phyloP scores from a whole-genome alignment of 176 grass and related monocot species.

The Triticum dicoccoides region DNA sequence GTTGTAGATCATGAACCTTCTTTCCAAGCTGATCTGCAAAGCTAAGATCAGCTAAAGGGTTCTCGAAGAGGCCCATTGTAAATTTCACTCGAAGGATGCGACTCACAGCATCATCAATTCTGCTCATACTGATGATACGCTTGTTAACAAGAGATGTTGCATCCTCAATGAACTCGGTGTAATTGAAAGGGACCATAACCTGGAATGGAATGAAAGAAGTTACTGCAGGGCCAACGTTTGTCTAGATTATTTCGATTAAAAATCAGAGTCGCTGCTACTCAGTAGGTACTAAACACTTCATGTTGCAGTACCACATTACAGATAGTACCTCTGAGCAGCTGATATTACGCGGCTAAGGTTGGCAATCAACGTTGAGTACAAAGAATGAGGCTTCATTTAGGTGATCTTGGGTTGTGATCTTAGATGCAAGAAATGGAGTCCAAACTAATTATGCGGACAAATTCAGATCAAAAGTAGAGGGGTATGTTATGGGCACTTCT shows the following conservation, averaged over 20 bases:
- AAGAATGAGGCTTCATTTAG: background rate
- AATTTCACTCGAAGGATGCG: slow-evolving; percentile 96
- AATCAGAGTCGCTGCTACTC: background rate
- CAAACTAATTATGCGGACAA: background rate
- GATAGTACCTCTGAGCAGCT: slow-evolving; percentile 9
- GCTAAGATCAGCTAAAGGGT: slow-evolving; percentile 84
- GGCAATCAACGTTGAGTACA: background rate
- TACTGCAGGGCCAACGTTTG: background rate
- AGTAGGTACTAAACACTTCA: background rate
- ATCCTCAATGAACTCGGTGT: slow-evolving; percentile 62
- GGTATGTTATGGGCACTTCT: background rate
- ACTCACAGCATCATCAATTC: slow-evolving; percentile 92
- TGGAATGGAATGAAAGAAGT: slow-evolving; percentile 10
- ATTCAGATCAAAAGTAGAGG: background rate
- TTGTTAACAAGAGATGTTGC: slow-evolving; percentile 81
- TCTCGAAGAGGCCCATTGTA: slow-evolving; percentile 95
- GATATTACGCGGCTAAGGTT: slow-evolving; percentile 11
- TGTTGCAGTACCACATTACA: background rate
- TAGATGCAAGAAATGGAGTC: background rate
- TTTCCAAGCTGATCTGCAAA: slow-evolving; percentile 87
- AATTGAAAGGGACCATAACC: slow-evolving; percentile 93
- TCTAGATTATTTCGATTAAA: slow-evolving; percentile 6
- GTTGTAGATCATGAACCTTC: slow-evolving; percentile 53
- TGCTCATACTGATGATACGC: slow-evolving; percentile 56
- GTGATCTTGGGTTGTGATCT: background rate